A percentile compares a stretch with the other conserved stretches of the same genome.
These are phyloP conservation scores for Alternaria arborescens DNA, from an alignment of 2,329 filamentous ascomycete genomes.

Conservation along the genomic window DNA sequence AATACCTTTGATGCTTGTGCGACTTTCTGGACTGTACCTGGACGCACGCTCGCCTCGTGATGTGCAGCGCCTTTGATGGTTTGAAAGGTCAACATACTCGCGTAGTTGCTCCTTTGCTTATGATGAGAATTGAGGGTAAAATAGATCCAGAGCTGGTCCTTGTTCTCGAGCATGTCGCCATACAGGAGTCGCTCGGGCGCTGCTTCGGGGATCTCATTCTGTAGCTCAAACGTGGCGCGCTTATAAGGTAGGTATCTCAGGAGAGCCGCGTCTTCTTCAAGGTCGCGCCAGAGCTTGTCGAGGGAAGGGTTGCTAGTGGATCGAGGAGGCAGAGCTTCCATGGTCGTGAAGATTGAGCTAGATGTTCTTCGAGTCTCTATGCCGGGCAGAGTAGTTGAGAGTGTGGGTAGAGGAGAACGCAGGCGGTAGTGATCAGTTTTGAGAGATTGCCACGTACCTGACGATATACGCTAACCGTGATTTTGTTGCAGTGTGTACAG, in stretches of 20 bases:
- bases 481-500: fast-evolving
- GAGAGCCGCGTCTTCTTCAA: not conserved
- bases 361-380: not conserved
- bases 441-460: not conserved
- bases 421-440: not conserved
- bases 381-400: not conserved
- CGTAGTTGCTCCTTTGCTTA: not conserved
- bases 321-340: not conserved
- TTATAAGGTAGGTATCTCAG: not conserved
- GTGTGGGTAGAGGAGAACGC: not conserved
- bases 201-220: not conserved
- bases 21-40: not conserved
- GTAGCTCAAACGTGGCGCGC: not conserved
- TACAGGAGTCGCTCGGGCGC: not conserved
- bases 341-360: not conserved
- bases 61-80: not conserved
- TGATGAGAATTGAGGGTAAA: not conserved
- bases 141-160: not conserved
- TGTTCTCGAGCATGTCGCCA: not conserved
- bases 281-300: not conserved
- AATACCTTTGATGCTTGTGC: not conserved
- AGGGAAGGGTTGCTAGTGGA: not conserved
- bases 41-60: not conserved
- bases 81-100: not conserved
- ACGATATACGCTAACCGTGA: not conserved